Evolutionary conservation across 202 grass and related monocot species (phyloP), one percentile per base, ranked within the genome.

Genomic region (Zizania palustris): DNA sequence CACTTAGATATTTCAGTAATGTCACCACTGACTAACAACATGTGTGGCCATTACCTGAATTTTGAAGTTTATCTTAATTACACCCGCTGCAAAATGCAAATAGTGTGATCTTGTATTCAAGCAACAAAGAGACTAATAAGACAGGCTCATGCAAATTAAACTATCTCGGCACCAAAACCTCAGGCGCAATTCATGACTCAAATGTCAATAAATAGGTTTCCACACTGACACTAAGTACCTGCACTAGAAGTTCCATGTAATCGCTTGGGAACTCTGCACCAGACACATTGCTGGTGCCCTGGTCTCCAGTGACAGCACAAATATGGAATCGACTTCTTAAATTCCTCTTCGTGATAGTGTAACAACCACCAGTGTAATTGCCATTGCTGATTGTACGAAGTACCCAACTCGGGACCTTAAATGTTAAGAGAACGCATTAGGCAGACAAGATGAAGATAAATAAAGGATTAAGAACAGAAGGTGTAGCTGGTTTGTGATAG

Each of bases 201-300:
- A 53, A 34, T 48, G 59, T 63, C 46, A 59, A 43, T 63, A 42
- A 55, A 40, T 43, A 58, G 57, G 28, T 60, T 79, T 60, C 60
- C 28, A 18, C 61, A 39, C 51, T 3, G 65, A 75, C 73, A 55
- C 9, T 55, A 20, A 55, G 51, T 87, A 97, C 94, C 91, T 97
- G 94, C 66, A 75, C 40, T 48, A 93, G 70, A 62, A 97, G 88
- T 82, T 97, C 77, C 10, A 67, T 85, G 87, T 97, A 97, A 85
- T 92, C 70, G 39, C 13, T 79, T 74, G 94, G 94, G 72, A 97
- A 97, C 19, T 83, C 78, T 54, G 83, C 80, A 77, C 81, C 84
- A 61, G 71, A 89, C 20, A 58, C 71, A 72, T 73, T 89, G 9
- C 63, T 38, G 51, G 78, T 78, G 71, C 62, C 82, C 16, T 48